Evolutionary conservation across 441 rosid genomes (phyloP).

Genomic region (Hypseocharis bilobata): DNA sequence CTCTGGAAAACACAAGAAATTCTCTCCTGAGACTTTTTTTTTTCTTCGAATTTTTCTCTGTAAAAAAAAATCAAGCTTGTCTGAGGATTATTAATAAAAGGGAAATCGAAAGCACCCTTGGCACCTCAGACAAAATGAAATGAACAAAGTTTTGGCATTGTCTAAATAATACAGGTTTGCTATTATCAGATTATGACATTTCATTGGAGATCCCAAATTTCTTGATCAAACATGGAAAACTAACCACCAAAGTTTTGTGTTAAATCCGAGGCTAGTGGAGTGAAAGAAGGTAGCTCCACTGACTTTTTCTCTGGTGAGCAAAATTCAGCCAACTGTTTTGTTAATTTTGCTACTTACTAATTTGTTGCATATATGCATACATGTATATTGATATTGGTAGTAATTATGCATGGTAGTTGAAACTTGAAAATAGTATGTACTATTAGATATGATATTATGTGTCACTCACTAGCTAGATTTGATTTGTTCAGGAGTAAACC

Average conservation of each 20-base stretch:
- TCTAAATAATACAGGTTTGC: slow-evolving; percentile 29
- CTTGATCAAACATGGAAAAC: not conserved
- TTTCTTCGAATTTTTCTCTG: too few relatives aligned
- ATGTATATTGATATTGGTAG: too few relatives aligned
- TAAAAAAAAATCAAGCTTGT: not conserved
- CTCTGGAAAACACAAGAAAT: too few relatives aligned
- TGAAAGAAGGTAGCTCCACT: not conserved
- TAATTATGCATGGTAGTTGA: too few relatives aligned
- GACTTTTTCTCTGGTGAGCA: not conserved
- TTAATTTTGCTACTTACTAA: too few relatives aligned
- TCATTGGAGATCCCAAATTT: slow-evolving; percentile 3
- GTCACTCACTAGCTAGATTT: too few relatives aligned
- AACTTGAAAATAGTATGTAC: too few relatives aligned
- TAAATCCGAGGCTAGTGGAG: not conserved
- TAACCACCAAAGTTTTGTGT: not conserved
- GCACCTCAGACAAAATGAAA: slow-evolving; percentile 37
- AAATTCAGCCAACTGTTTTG: too few relatives aligned
- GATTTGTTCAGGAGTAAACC: too few relatives aligned
- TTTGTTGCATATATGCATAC: too few relatives aligned
- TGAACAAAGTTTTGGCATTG: slow-evolving; percentile 32
- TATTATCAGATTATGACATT: slow-evolving; percentile 23
- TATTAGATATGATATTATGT: too few relatives aligned
- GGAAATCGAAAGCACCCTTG: slow-evolving; percentile 8
- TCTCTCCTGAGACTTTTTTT: not conserved
- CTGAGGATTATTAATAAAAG: slow-evolving; percentile 28